Evolutionary conservation across 371 early-diverging fungal species (phyloP), one percentile per base, ranked within the genome.

Genomic region (Rhizopus microsporus): DNA sequence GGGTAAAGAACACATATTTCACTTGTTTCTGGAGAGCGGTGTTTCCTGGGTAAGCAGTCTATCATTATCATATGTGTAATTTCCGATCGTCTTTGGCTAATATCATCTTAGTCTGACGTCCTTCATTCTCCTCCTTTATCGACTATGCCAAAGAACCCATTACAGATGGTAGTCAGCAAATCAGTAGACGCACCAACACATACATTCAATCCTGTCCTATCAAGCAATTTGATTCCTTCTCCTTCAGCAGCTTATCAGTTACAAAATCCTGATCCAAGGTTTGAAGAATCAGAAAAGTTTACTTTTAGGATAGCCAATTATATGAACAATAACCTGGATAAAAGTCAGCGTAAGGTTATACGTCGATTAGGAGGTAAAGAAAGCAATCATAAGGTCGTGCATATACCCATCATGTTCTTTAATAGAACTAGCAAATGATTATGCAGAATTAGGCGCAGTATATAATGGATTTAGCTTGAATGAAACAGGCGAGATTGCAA

Each of bases 401-500:
- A 44, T 16, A 8, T 23, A 23, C 10, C 1, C 10, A 44, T 44
- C n/a, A 44, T 44, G 7, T 44, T 15, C 6, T 44, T 7, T 54
- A 4, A 8, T 60, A 80, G 76, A 76, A 59, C 52, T 91, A 29
- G 84, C 93, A 0, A 74, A 77, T 32, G 90, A 91, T 58, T 90
- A 91, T 64, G 82, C 92, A 10, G 96, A 96, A 57, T 78, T 97
- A n/a, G 97, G 97, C 0, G 94, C 93, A 5, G 78, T 88, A 0
- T 93, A 94, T 70, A 97, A 97, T 61, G 95, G 91, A 23, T 95
- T 96, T 72, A 95, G 96, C 54, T 82, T 97, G 50, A 85, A 84
- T 56, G 97, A 96, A 56, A 63, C 68, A 37, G 84, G 80, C 5
- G 67, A 69, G n/a, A 74, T 96, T 10, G 84, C 93, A 4, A 86